Percentiles rank a stretch among this genome's conserved stretches.
Conservation (phyloP, 1,284 basidiomycete genomes). For the Bondarzewia mesenterica region DNA sequence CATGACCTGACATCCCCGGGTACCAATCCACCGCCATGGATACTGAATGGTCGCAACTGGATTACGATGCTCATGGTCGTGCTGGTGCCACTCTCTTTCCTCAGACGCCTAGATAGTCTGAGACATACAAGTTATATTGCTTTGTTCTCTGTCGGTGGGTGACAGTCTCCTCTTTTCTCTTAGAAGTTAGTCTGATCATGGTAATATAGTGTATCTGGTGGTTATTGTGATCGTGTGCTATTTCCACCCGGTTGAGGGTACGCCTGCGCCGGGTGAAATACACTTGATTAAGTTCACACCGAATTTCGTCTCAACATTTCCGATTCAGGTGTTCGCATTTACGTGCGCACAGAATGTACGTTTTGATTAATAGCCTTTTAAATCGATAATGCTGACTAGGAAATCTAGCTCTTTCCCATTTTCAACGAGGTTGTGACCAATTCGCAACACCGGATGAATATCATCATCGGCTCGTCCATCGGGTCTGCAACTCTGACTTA, state of each 20-base stretch:
- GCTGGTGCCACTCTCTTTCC: slow-evolving; percentile 83
- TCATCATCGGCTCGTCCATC: slow-evolving; percentile 82
- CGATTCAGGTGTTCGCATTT: slow-evolving; percentile 93
- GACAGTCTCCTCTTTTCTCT: background rate
- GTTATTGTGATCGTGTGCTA: slow-evolving; percentile 69
- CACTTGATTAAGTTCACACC: slow-evolving; percentile 68
- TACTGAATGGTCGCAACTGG: slow-evolving; percentile 78
- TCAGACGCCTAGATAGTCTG: slow-evolving; percentile 77
- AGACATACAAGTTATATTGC: slow-evolving; percentile 83
- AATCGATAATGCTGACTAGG: slow-evolving; percentile 1
- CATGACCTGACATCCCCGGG: slow-evolving; percentile 64
- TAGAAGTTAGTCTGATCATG: background rate
- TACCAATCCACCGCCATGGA: slow-evolving; percentile 62
- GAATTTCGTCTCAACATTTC: slow-evolving; percentile 79
- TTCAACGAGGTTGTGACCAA: slow-evolving; percentile 89
- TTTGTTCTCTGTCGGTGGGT: slow-evolving; percentile 76
- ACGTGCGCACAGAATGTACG: slow-evolving; percentile 88
- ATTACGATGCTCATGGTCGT: slow-evolving; percentile 77
- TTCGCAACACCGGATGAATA: slow-evolving; percentile 78
- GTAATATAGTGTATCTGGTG: slow-evolving; percentile 56
- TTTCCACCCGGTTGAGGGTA: slow-evolving; percentile 60
- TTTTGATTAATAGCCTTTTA: slow-evolving; percentile 6
- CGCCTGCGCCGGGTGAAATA: slow-evolving; percentile 54
- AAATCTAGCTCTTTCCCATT: slow-evolving; percentile 73
- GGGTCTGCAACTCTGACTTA: slow-evolving; percentile 75